A percentile compares a stretch with the other conserved stretches of the same genome.
Conservation (phyloP, 495 filamentous ascomycete species). For the Talaromyces ruber region DNA sequence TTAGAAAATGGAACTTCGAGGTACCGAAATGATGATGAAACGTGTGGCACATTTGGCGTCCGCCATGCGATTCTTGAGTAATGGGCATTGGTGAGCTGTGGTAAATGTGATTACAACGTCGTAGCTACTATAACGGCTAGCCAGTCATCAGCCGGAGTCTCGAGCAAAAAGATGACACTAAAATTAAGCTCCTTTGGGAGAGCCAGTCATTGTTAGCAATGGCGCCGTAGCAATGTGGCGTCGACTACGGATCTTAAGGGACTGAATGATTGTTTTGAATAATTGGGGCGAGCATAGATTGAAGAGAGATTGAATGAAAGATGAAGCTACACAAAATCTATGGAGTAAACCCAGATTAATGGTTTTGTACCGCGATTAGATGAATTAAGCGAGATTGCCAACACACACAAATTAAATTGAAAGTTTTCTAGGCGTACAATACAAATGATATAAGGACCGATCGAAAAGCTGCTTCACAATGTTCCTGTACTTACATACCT, state of each 20-base stretch:
- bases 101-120: neutral
- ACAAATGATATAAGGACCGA: neutral
- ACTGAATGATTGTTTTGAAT: neutral
- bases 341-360: neutral
- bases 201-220: neutral
- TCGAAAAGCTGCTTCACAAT: neutral
- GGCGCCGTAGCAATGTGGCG: slow-evolving; percentile 3
- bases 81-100: neutral
- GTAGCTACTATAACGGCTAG: neutral
- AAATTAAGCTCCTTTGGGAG: neutral
- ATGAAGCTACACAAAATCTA: neutral
- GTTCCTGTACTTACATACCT: neutral
- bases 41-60: neutral
- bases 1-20: neutral
- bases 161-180: neutral
- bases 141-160: slow-evolving; percentile 1
- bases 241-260: neutral
- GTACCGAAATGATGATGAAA: neutral
- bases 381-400: neutral
- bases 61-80: neutral
- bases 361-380: neutral
- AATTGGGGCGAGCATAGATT: neutral
- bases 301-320: neutral
- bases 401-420: neutral
- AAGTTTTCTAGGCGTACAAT: neutral